Percentiles rank a stretch among this genome's conserved stretches.
phyloP scores from a whole-genome alignment of 202 grass and related monocot genomes.

The Panicum hallii region DNA sequence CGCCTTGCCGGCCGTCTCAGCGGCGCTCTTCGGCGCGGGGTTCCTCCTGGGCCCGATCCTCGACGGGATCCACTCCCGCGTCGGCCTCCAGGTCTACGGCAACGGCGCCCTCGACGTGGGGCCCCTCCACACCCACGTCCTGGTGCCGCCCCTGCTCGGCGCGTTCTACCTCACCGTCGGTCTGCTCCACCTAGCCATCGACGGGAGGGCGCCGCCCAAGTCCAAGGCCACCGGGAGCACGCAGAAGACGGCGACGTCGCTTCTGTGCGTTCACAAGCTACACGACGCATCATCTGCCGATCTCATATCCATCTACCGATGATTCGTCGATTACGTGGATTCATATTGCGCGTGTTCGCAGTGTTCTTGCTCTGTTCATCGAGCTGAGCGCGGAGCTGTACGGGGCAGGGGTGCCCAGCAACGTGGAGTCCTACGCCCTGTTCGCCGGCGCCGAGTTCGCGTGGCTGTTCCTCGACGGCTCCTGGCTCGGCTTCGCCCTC shows the following conservation, averaged over 20 bases:
- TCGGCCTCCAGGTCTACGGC: constrained; percentile 71
- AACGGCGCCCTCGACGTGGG: constrained; percentile 73
- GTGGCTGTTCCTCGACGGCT: constrained; percentile 79
- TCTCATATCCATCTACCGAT: neutral
- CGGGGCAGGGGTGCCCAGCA: constrained; percentile 65
- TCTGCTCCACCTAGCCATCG: constrained; percentile 68
- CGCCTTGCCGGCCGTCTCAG: constrained; percentile 65
- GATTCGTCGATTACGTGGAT: neutral
- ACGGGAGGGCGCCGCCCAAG: constrained; percentile 48
- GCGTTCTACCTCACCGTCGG: constrained; percentile 81
- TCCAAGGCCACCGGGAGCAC: constrained; percentile 62
- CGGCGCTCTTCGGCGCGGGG: constrained; percentile 68
- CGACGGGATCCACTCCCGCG: constrained; percentile 83
- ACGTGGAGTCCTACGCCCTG: constrained; percentile 66
- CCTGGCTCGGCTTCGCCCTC: constrained; percentile 85
- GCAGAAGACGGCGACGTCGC: constrained; percentile 62
- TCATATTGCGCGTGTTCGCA: constrained; percentile 10
- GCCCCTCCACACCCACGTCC: constrained; percentile 74
- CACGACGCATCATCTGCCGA: neutral
- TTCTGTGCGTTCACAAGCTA: constrained; percentile 48
- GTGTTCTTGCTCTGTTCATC: constrained; percentile 76
- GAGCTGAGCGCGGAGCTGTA: constrained; percentile 93
- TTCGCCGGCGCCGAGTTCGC: constrained; percentile 74
- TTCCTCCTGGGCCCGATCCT: constrained; percentile 83
- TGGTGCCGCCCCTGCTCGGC: constrained; percentile 88